Percentiles rank a stretch among this genome's conserved stretches.
phyloP scores from a whole-genome alignment of 495 filamentous ascomycete species.

The Aspergillus indologenus region DNA sequence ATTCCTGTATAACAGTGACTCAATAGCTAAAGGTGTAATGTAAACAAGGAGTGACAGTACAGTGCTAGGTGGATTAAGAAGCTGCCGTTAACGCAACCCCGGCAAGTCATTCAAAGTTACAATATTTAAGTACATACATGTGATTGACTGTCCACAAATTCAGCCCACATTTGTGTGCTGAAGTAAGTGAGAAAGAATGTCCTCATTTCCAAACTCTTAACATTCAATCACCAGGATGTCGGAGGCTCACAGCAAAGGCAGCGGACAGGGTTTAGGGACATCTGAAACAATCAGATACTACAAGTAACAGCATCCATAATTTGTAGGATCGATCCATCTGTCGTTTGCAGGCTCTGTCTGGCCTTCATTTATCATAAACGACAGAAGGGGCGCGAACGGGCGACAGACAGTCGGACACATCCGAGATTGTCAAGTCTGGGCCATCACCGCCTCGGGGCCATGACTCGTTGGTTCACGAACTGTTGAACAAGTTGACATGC shows the following conservation, averaged over 20 bases:
- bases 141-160: too few species aligned
- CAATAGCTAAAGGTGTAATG: too few species aligned
- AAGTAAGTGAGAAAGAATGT: too few species aligned
- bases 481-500: not conserved
- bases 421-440: not conserved
- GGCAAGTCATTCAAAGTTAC: too few species aligned
- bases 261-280: not conserved
- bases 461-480: not conserved
- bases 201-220: too few species aligned
- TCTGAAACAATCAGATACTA: not conserved
- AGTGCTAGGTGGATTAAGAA: too few species aligned
- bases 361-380: not conserved
- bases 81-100: too few species aligned
- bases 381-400: not conserved
- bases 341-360: not conserved
- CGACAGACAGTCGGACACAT: not conserved
- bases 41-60: too few species aligned
- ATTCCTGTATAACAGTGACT: too few species aligned
- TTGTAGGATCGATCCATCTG: not conserved
- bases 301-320: not conserved
- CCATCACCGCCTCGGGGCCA: not conserved
- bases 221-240: too few species aligned
- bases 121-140: too few species aligned
- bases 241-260: not conserved
- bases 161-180: too few species aligned